phyloP scores from a whole-genome alignment of 768 basidiomycete species.

The Russula emetica region DNA sequence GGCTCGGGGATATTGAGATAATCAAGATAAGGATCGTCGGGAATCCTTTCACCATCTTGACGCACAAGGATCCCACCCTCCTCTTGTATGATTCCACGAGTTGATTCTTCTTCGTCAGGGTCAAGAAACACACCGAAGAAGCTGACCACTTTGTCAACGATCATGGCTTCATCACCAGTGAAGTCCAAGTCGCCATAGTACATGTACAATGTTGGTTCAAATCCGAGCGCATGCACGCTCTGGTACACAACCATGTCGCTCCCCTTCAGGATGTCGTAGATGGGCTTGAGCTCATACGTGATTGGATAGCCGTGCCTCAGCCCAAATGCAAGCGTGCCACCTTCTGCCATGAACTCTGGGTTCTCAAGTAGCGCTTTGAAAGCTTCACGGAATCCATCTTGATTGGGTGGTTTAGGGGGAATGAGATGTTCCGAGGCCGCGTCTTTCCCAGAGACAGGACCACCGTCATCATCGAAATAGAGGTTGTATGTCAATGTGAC shows the following conservation, averaged over 20 bases:
- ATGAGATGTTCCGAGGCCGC: not conserved
- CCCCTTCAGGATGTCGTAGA: constrained; percentile 13
- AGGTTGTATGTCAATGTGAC: constrained; percentile 43
- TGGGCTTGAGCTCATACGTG: not conserved
- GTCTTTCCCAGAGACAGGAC: not conserved
- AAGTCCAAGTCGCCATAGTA: not conserved
- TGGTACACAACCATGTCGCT: constrained; percentile 9
- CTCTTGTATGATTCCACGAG: not conserved
- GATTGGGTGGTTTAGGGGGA: not conserved
- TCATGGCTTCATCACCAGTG: no score
- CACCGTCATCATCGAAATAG: constrained; percentile 27
- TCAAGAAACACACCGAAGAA: no score
- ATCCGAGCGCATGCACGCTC: not conserved
- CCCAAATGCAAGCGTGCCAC: not conserved
- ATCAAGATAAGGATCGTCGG: no score
- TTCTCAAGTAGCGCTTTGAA: not conserved
- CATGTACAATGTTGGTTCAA: constrained; percentile 7
- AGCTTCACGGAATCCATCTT: constrained; percentile 17
- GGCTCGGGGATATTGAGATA: not conserved
- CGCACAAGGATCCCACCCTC: not conserved
- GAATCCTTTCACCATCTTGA: no score
- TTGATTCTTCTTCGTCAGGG: not conserved
- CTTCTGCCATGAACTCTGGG: not conserved
- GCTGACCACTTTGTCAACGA: not conserved
- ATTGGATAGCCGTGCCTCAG: not conserved